Evolutionary conservation across 2,329 filamentous ascomycete genomes (phyloP).

Genomic region (Penicillium sp.): DNA sequence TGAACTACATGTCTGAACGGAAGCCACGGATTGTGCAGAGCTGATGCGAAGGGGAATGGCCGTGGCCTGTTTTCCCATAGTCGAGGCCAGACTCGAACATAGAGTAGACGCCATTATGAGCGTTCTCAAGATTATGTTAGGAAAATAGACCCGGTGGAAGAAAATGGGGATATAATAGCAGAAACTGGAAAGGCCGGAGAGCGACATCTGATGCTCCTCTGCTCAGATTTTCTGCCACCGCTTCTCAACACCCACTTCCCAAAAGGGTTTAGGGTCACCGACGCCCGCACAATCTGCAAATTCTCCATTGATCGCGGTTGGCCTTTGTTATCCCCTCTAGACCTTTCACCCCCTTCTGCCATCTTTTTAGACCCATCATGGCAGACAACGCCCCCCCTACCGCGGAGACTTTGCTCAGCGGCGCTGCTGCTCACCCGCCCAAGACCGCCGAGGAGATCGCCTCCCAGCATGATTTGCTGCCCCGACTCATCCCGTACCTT

Average conservation of each 20-base stretch:
- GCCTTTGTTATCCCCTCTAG: conserved; percentile 19
- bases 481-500: conserved; percentile 85
- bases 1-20: conserved; percentile 31
- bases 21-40: conserved; percentile 28
- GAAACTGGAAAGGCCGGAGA: conserved; percentile 5
- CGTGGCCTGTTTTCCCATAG: conserved; percentile 38
- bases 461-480: conserved; percentile 75
- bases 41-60: conserved; percentile 29
- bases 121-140: conserved; percentile 9
- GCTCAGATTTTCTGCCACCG: conserved; percentile 31
- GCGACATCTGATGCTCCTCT: conserved; percentile 13
- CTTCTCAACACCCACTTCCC: conserved; percentile 14
- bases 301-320: conserved; percentile 27
- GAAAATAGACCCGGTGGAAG: conserved; percentile 9
- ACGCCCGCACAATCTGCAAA: conserved; percentile 29
- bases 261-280: conserved; percentile 32
- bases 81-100: conserved; percentile 32
- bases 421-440: conserved; percentile 47
- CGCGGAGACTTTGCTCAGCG: conserved; percentile 51
- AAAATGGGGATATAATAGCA: conserved; percentile 1
- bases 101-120: conserved; percentile 34
- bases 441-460: conserved; percentile 55
- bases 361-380: conserved; percentile 44
- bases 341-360: conserved; percentile 16
- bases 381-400: conserved; percentile 51